Evolutionary conservation across 768 basidiomycete genomes (phyloP).

Genomic region (Panaeolus cyanescens): DNA sequence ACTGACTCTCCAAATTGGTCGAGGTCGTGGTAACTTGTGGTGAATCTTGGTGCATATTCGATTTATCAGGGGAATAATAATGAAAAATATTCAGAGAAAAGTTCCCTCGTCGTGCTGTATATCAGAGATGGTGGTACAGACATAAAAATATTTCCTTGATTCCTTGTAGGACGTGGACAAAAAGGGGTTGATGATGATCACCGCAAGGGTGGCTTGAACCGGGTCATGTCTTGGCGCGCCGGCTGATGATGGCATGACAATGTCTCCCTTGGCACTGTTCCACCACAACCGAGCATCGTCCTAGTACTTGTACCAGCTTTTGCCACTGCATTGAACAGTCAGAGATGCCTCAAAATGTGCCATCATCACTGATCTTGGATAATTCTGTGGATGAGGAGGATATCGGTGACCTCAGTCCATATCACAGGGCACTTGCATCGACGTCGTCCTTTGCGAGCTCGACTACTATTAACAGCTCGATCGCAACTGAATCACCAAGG

Average conservation of each 20-base stretch:
- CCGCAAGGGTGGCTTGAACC: no score
- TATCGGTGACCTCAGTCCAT: slow-evolving; percentile 26
- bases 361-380: slow-evolving; percentile 23
- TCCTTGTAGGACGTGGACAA: not conserved
- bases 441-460: slow-evolving; percentile 23
- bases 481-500: slow-evolving; percentile 9
- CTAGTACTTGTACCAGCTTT: not conserved
- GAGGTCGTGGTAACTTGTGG: not conserved
- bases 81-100: no score
- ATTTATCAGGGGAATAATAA: no score
- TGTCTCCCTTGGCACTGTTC: not conserved
- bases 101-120: not conserved
- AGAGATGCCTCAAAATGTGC: slow-evolving; percentile 22
- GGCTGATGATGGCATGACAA: not conserved
- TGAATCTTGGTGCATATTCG: not conserved
- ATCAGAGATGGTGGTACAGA: no score
- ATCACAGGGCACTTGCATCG: slow-evolving; percentile 15
- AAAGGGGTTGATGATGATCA: not conserved
- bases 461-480: slow-evolving; percentile 16
- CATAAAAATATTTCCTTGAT: not conserved
- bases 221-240: not conserved
- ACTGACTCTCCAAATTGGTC: not conserved
- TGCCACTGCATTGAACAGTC: not conserved
- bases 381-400: slow-evolving; percentile 24
- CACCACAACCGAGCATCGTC: not conserved